Conservation (phyloP, 495 filamentous ascomycete genomes). For the Aspergillus olivimuriae region DNA sequence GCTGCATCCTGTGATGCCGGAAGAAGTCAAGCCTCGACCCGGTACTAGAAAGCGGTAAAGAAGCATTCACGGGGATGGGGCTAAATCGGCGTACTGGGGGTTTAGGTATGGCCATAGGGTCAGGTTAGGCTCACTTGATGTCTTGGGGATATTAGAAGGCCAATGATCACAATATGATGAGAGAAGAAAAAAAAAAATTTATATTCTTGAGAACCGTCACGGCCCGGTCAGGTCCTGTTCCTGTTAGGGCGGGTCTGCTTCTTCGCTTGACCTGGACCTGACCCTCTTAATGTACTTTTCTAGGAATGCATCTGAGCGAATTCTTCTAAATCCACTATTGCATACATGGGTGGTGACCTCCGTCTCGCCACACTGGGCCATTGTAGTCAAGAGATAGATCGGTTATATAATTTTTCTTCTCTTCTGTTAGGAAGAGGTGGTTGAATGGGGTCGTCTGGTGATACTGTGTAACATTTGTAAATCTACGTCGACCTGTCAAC, state of each 20-base stretch:
- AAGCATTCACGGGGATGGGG: not conserved
- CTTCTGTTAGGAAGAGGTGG: too few species aligned
- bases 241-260: not conserved
- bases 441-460: too few species aligned
- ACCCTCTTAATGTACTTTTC: slow-evolving; percentile 3
- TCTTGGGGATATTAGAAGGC: not conserved
- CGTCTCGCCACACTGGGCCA: too few species aligned
- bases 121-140: not conserved
- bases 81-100: slow-evolving; percentile 4
- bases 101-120: slow-evolving; percentile 2
- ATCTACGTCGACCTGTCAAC: too few species aligned
- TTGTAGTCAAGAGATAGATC: too few species aligned
- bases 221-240: too few species aligned
- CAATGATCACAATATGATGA: not conserved
- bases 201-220: too few species aligned
- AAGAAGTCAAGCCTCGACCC: slow-evolving; percentile 77
- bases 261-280: not conserved
- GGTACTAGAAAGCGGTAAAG: slow-evolving; percentile 63
- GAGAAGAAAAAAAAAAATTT: too few species aligned
- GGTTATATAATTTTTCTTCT: too few species aligned
- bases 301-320: slow-evolving; percentile 16
- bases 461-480: too few species aligned
- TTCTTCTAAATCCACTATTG: too few species aligned
- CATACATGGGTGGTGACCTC: too few species aligned
- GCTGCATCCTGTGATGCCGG: slow-evolving; percentile 68